These are phyloP conservation scores for Monosporascus sp. DNA, from an alignment of 2,329 filamentous ascomycete species.

Conservation along the genomic window DNA sequence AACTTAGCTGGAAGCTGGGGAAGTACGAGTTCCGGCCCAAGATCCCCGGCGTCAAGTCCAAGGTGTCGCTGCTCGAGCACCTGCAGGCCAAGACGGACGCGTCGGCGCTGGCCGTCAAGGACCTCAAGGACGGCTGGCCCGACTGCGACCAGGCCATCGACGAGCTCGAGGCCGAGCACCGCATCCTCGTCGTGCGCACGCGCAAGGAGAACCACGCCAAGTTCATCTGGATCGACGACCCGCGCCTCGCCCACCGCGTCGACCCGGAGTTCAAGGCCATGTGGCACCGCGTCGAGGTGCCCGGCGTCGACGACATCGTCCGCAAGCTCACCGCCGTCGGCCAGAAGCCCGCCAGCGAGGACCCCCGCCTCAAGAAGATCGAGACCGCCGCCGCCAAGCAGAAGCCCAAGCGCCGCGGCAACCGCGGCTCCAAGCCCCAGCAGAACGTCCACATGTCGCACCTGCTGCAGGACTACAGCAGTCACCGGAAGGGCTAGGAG, in stretches of 20 bases:
- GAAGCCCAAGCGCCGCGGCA: conserved; percentile 65
- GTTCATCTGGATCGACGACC: conserved; percentile 85
- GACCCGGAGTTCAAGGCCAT: conserved; percentile 78
- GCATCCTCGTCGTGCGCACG: conserved; percentile 78
- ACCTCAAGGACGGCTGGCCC: conserved; percentile 94
- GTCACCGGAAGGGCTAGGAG: background rate
- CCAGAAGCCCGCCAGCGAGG: conserved; percentile 78
- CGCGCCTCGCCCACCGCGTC: conserved; percentile 67
- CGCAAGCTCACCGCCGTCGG: conserved; percentile 71
- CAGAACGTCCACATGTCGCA: conserved; percentile 85
- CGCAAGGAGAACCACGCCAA: conserved; percentile 87
- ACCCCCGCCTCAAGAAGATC: conserved; percentile 55
- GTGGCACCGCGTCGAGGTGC: conserved; percentile 78
- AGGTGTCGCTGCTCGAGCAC: conserved; percentile 70
- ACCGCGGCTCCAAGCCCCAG: conserved; percentile 68
- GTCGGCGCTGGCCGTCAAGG: conserved; percentile 75
- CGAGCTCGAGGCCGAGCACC: conserved; percentile 69
- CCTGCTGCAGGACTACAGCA: conserved; percentile 55
- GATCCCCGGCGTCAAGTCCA: conserved; percentile 71
- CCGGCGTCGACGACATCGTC: conserved; percentile 65
- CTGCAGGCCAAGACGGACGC: conserved; percentile 79
- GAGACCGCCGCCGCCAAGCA: conserved; percentile 51
- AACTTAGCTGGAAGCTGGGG: conserved; percentile 61
- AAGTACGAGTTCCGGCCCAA: conserved; percentile 80
- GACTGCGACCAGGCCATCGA: conserved; percentile 75